Conservation (phyloP, 108 stramenopile genomes). For the Nannochloropsis oceanica region DNA sequence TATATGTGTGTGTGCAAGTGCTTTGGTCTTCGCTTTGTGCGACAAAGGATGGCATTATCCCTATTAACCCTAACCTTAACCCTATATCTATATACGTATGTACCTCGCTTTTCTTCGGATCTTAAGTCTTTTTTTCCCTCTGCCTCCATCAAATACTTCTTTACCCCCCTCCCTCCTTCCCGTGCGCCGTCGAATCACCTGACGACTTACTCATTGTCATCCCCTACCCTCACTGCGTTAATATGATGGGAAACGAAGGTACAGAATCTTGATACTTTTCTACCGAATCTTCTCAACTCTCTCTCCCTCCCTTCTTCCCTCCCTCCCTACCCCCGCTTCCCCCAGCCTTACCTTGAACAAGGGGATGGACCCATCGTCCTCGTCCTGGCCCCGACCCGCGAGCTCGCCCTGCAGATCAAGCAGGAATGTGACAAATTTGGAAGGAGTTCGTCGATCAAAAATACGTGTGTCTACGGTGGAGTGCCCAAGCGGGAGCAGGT, state of each 20-base stretch:
- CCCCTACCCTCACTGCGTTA: background rate
- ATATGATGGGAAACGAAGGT: background rate
- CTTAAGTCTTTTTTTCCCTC: no score
- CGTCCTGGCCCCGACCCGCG: conserved; percentile 92
- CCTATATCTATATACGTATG: no score
- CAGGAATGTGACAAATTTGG: conserved; percentile 99
- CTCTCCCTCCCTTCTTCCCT: background rate
- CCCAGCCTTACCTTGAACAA: conserved; percentile 85
- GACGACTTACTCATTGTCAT: no score
- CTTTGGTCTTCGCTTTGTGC: no score
- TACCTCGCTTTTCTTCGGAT: no score
- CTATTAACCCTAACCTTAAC: no score
- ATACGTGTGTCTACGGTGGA: conserved; percentile 96
- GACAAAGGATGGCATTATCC: no score
- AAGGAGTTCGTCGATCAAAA: conserved; percentile 74
- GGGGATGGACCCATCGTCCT: conserved; percentile 97
- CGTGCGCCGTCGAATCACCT: no score
- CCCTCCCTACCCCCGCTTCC: background rate
- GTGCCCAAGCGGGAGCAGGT: conserved; percentile 71
- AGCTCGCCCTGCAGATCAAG: conserved; percentile 98
- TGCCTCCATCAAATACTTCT: no score
- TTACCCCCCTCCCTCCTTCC: no score
- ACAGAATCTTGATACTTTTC: background rate
- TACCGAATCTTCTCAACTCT: background rate
- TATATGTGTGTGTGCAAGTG: no score